phyloP scores from a whole-genome alignment of 164 flowering plant genomes.

The Dillenia suffruticosa region DNA sequence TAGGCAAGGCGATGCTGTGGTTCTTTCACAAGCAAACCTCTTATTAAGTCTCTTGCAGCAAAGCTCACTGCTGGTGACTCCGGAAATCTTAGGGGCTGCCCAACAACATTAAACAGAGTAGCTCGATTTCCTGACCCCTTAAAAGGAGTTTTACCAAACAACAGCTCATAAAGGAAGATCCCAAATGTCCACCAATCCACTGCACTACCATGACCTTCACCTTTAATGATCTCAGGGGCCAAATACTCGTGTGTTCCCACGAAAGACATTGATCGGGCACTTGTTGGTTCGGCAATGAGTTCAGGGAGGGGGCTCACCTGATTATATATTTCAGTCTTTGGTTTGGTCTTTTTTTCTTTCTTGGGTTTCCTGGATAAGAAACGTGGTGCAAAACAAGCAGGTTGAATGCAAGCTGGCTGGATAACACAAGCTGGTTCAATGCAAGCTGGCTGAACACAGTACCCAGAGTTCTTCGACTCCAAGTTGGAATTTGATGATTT shows the following conservation, averaged over 20 bases:
- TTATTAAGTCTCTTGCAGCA: conserved; percentile 81
- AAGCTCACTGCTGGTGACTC: conserved; percentile 82
- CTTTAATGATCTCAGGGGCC: conserved; percentile 92
- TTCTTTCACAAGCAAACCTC: conserved; percentile 86
- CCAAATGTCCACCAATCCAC: conserved; percentile 99
- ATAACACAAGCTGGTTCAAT: conserved; percentile 60
- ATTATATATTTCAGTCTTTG: conserved; percentile 34
- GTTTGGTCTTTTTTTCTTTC: conserved; percentile 51
- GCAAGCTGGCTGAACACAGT: conserved; percentile 68
- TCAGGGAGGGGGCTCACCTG: conserved; percentile 73
- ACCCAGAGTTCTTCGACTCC: conserved; percentile 50
- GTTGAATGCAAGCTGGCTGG: conserved; percentile 72
- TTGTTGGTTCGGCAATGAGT: conserved; percentile 87
- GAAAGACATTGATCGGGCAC: conserved; percentile 89
- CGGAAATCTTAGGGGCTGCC: conserved; percentile 83
- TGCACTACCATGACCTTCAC: conserved; percentile 96
- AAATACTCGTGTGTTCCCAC: conserved; percentile 94
- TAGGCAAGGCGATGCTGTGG: conserved; percentile 90
- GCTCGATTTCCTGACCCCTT: conserved; percentile 80
- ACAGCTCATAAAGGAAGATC: conserved; percentile 81
- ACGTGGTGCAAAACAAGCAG: conserved; percentile 73
- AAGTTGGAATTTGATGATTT: conserved; percentile 40
- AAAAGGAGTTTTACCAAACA: conserved; percentile 88
- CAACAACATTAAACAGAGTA: conserved; percentile 81
- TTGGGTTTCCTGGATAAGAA: conserved; percentile 52